Conservation (phyloP, 306 rosid genomes). For the Lathyrus tuberosus region DNA sequence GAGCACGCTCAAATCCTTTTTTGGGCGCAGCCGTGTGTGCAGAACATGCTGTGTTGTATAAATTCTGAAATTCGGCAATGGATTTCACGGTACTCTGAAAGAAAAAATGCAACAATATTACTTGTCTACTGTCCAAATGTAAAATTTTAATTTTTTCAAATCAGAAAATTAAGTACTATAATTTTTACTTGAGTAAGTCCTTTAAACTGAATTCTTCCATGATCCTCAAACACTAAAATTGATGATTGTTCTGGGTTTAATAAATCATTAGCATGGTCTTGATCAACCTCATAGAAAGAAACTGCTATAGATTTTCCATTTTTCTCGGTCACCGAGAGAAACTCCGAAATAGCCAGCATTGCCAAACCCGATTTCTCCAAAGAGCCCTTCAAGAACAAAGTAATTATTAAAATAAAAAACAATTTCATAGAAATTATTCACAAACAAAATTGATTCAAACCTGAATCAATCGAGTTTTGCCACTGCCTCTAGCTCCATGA, state of each 20-base stretch:
- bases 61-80: conserved; percentile 57
- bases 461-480: conserved; percentile 79
- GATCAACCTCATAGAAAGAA: conserved; percentile 80
- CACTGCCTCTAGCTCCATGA: conserved; percentile 85
- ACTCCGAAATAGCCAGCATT: conserved; percentile 60
- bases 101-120: conserved; percentile 13
- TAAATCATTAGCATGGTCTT: conserved; percentile 74
- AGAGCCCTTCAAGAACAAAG: conserved; percentile 66
- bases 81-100: conserved; percentile 73
- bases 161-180: conserved; percentile 8
- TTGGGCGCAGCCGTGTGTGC: conserved; percentile 53
- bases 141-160: background rate
- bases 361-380: conserved; percentile 73
- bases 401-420: conserved; percentile 18
- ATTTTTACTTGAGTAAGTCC: conserved; percentile 70
- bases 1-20: conserved; percentile 52
- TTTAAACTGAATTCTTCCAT: conserved; percentile 73
- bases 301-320: conserved; percentile 54
- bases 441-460: conserved; percentile 46
- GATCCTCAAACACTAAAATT: conserved; percentile 68
- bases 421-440: conserved; percentile 27
- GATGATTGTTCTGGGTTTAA: conserved; percentile 60
- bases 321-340: conserved; percentile 61
- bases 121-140: background rate
- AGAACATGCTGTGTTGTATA: conserved; percentile 52